Conservation (phyloP, 1,139 yeast species). For the Lodderomyces pseudojiufengensis region DNA sequence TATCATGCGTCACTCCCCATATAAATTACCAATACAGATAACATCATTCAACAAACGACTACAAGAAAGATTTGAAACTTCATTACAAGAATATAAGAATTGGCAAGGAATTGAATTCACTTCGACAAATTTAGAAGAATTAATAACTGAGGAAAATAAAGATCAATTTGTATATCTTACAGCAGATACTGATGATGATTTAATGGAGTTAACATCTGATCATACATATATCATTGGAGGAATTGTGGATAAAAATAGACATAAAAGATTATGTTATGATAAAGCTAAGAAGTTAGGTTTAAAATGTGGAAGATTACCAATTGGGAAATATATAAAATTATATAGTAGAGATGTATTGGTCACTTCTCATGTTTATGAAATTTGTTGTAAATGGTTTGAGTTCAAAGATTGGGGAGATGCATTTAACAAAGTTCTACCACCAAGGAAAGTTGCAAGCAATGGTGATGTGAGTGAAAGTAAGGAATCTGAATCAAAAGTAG, state of each 20-base stretch:
- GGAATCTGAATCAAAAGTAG: slow-evolving; percentile 9
- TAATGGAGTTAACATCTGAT: slow-evolving; percentile 59
- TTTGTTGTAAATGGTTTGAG: slow-evolving; percentile 79
- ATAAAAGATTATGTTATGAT: slow-evolving; percentile 74
- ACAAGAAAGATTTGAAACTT: slow-evolving; percentile 62
- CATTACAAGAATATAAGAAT: slow-evolving; percentile 52
- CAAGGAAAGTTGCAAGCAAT: slow-evolving; percentile 51
- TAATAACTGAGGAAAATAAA: slow-evolving; percentile 29
- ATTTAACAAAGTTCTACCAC: slow-evolving; percentile 80
- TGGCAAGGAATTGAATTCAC: slow-evolving; percentile 68
- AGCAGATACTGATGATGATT: slow-evolving; percentile 76
- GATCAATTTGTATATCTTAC: slow-evolving; percentile 63
- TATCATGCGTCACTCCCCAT: slow-evolving; percentile 60
- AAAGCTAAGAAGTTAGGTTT: slow-evolving; percentile 77
- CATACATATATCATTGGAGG: slow-evolving; percentile 89
- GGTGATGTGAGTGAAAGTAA: slow-evolving; percentile 8
- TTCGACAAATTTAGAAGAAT: slow-evolving; percentile 39
- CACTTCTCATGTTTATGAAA: slow-evolving; percentile 89
- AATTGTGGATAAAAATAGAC: slow-evolving; percentile 91
- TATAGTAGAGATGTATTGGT: slow-evolving; percentile 89
- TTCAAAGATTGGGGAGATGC: slow-evolving; percentile 77
- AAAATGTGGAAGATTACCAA: slow-evolving; percentile 76
- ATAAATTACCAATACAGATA: slow-evolving; percentile 58
- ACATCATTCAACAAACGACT: slow-evolving; percentile 67
- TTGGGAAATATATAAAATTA: slow-evolving; percentile 76